Base-by-base conservation (phyloP, 352 stramenopile species). In the Pythium phragmitis region DNA sequence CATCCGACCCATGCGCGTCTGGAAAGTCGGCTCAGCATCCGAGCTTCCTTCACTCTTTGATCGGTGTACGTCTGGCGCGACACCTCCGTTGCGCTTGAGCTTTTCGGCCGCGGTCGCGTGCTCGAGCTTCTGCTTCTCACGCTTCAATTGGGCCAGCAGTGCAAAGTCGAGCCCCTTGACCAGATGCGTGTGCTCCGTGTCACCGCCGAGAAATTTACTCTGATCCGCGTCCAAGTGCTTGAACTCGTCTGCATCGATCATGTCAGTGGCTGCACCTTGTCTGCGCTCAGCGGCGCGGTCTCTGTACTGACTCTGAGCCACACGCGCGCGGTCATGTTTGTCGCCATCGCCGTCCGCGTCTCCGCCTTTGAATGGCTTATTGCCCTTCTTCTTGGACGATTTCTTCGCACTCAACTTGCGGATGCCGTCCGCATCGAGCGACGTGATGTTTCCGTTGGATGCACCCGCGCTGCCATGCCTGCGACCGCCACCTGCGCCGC, bases 91-190 rank as follows among this genome's bases (percentile, higher is more conserved):
- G 33, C 46, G 48, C 63, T 85, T 77, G 8, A 66, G n/a, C 42
- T 50, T 66, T 19, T 73, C 69, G 2, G 56, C 60, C 7, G 51
- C 65, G 3, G 65, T 79, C 2, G 67, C 73, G 3, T 68, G 55
- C 60, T 68, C 57, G 13, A 92, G 66, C 58, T 84, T 84, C 52
- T 87, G 65, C 55, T 85, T 87, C 60, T 96, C 87, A 17, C 77
- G 70, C 65, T 93, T 92, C 26, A 96, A 74, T 62, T 97, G 91
- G 42, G 89, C 70, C 26, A 96, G 73, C 28, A 98, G 69, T 12
- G 88, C 78, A 39, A 88, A 82, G 80, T 98, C 91, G 51, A 98
- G 64, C 21, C 68, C 92, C 59, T 96, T 97, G 4, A 97, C 89
- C 17, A 96, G 59, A 70, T 96, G 88, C 34, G 91, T 94, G 73